phyloP scores from a whole-genome alignment of 495 filamentous ascomycete genomes.

The Daldinia vernicosa region DNA sequence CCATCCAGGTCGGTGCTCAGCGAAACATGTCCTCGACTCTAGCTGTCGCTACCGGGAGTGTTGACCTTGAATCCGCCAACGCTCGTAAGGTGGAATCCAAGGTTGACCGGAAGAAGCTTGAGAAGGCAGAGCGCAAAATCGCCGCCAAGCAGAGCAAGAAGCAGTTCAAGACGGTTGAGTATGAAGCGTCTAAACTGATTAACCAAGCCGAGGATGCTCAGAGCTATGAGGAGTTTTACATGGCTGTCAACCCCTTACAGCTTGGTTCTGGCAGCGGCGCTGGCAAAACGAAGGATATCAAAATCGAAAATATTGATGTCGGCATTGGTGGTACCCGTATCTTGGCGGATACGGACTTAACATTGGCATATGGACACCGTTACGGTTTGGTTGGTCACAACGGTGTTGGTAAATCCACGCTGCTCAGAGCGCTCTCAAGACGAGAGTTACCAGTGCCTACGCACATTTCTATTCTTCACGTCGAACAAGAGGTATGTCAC shows the following conservation, averaged over 20 bases:
- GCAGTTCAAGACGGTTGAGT: constrained; percentile 95
- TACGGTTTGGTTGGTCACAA: constrained; percentile 99
- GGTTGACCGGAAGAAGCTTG: constrained; percentile 98
- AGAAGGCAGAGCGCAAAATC: constrained; percentile 98
- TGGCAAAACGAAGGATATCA: constrained; percentile 99
- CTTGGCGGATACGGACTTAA: constrained; percentile 86
- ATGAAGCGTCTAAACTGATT: constrained; percentile 92
- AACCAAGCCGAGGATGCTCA: constrained; percentile 84
- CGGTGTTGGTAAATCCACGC: constrained; percentile 98
- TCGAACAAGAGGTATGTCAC: constrained; percentile 87
- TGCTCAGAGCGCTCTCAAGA: constrained; percentile 88
- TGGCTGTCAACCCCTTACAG: constrained; percentile 97
- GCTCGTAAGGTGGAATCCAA: constrained; percentile 93
- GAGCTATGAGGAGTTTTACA: constrained; percentile 99
- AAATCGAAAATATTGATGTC: constrained; percentile 94
- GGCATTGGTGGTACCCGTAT: constrained; percentile 90
- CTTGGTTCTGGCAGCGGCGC: constrained; percentile 68
- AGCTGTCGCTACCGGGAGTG: constrained; percentile 80
- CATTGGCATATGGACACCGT: constrained; percentile 89
- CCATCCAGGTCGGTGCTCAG: constrained; percentile 93
- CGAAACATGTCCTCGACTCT: constrained; percentile 95
- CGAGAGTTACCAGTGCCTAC: constrained; percentile 94
- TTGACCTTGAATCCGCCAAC: constrained; percentile 94
- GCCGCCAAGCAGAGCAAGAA: constrained; percentile 99
- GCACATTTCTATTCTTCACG: constrained; percentile 98